phyloP scores from a whole-genome alignment of 2,329 filamentous ascomycete species.

The Coniochaeta ligniaria region DNA sequence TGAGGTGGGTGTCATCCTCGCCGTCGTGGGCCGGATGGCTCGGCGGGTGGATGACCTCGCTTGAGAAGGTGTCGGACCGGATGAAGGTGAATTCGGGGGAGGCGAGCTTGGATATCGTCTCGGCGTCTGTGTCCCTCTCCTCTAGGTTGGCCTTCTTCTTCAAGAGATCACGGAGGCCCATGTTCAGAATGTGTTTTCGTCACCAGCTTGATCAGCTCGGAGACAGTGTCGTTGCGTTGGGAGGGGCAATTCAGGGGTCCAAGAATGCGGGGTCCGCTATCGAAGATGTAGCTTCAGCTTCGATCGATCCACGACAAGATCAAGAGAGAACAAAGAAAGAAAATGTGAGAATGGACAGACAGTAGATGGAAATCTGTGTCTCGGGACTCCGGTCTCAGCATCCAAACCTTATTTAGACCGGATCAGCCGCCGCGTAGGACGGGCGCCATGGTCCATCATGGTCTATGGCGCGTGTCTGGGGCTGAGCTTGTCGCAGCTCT shows the following conservation, averaged over 20 bases:
- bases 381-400: too few species aligned
- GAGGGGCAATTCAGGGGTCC: slow-evolving; percentile 1
- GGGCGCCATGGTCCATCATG: neutral
- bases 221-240: neutral
- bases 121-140: slow-evolving; percentile 24
- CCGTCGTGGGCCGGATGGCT: slow-evolving; percentile 16
- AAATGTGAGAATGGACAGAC: neutral
- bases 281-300: neutral
- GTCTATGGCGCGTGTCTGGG: neutral
- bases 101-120: slow-evolving; percentile 27
- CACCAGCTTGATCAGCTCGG: neutral
- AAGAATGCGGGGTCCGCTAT: neutral
- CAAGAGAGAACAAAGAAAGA: neutral
- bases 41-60: slow-evolving; percentile 73
- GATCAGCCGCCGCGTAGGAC: neutral
- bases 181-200: slow-evolving; percentile 13
- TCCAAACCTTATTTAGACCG: neutral
- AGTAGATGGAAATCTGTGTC: too few species aligned
- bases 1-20: slow-evolving; percentile 14
- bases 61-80: slow-evolving; percentile 72
- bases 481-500: neutral
- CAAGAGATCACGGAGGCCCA: slow-evolving; percentile 46
- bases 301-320: neutral
- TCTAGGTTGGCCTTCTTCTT: slow-evolving; percentile 44
- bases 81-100: slow-evolving; percentile 73